phyloP scores from a whole-genome alignment of 2,329 filamentous ascomycete species.

The Blastomyces parvus region DNA sequence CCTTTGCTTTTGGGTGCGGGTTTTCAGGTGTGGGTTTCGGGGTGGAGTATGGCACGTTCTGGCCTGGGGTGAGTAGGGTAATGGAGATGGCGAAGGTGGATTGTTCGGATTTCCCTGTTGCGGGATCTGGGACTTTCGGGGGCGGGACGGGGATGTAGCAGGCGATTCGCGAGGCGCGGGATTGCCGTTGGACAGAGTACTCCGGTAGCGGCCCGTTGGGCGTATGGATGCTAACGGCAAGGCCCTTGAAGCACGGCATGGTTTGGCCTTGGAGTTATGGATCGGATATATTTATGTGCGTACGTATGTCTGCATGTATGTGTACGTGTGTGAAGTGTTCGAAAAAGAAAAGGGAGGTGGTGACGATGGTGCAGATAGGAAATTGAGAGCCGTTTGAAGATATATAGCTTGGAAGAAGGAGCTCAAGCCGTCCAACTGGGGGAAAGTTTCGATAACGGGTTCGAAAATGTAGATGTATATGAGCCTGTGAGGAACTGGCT shows the following conservation, averaged over 20 bases:
- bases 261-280: conserved; percentile 1
- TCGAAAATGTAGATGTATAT: background rate
- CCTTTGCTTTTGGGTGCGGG: conserved; percentile 70
- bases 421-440: background rate
- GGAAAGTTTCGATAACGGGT: background rate
- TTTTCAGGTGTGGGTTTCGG: conserved; percentile 69
- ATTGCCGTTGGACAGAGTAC: conserved; percentile 90
- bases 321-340: background rate
- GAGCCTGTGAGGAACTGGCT: background rate
- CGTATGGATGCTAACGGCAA: conserved; percentile 92
- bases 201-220: conserved; percentile 73
- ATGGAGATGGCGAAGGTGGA: conserved; percentile 98
- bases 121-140: conserved; percentile 61
- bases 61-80: conserved; percentile 78
- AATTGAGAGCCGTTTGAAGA: background rate
- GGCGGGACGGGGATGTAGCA: conserved; percentile 95
- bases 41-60: conserved; percentile 85
- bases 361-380: background rate
- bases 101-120: conserved; percentile 71
- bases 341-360: background rate
- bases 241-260: conserved; percentile 98
- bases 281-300: background rate
- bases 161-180: conserved; percentile 82
- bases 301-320: background rate
- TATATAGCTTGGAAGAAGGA: background rate